A percentile compares a stretch with the other conserved stretches of the same genome.
Conservation (phyloP, 1,284 basidiomycete genomes). For the Erythrobasidium hasegawianum region DNA sequence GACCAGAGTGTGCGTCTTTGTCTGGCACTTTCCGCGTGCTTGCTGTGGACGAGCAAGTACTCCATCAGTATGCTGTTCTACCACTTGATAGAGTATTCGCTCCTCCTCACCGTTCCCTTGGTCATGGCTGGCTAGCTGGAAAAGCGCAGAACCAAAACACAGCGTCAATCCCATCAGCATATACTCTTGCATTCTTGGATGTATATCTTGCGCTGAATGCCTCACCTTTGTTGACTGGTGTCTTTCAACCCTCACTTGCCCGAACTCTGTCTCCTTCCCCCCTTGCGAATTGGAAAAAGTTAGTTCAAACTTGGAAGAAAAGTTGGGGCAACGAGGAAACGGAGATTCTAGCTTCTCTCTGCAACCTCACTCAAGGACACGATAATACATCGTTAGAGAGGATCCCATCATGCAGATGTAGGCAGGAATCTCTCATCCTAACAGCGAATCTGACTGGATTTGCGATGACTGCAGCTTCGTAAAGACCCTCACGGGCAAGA, state of each 20-base stretch:
- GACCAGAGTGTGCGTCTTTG: slow-evolving; percentile 84
- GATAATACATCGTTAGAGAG: slow-evolving; percentile 25
- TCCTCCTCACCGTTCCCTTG: neutral
- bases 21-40: slow-evolving; percentile 79
- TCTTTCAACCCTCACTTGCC: no score
- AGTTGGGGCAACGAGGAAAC: no score
- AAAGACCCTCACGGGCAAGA: slow-evolving; percentile 40
- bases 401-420: slow-evolving; percentile 29
- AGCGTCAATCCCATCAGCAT: no score
- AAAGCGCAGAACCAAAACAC: neutral
- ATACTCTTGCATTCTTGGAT: no score
- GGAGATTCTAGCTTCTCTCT: no score
- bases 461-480: slow-evolving; percentile 43
- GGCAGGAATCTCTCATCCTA: neutral
- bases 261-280: no score
- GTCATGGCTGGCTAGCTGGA: slow-evolving; percentile 5
- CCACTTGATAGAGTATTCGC: neutral
- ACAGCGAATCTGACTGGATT: slow-evolving; percentile 28
- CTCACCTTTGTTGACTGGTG: neutral
- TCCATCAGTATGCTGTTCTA: neutral
- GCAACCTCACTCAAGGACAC: slow-evolving; percentile 19
- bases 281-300: no score
- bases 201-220: no score
- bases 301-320: no score
- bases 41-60: neutral